A percentile compares a stretch with the other conserved stretches of the same genome.
Evolutionary conservation across 2,329 filamentous ascomycete genomes (phyloP).

Genomic region (Trichoderma breve): DNA sequence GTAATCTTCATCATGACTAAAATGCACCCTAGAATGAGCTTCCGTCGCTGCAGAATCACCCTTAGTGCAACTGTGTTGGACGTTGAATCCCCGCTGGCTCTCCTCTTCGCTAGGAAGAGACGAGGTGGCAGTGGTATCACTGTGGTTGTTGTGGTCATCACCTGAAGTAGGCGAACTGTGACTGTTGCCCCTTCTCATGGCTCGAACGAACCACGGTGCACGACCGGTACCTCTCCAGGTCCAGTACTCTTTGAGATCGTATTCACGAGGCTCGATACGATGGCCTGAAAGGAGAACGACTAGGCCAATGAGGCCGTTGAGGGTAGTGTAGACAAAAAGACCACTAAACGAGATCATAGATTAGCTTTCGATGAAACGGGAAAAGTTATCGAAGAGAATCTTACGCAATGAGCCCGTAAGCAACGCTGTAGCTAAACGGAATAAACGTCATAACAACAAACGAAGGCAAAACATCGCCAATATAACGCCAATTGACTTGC

Average conservation of each 20-base stretch:
- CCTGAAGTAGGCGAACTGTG: not conserved
- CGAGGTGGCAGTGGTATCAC: not conserved
- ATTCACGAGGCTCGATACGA: conserved; percentile 47
- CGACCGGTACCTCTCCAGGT: conserved; percentile 50
- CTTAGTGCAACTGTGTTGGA: conserved; percentile 25
- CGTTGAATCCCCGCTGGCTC: conserved; percentile 15
- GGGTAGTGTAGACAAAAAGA: conserved; percentile 52
- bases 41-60: conserved; percentile 17
- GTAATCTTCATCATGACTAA: conserved; percentile 24
- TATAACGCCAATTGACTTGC: conserved; percentile 73
- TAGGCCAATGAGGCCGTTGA: conserved; percentile 49
- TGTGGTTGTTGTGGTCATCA: not conserved
- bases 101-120: conserved; percentile 13
- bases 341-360: conserved; percentile 36
- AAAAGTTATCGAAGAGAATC: conserved; percentile 27
- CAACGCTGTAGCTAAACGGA: conserved; percentile 76
- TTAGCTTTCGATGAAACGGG: not conserved
- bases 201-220: conserved; percentile 48
- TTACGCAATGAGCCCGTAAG: conserved; percentile 72
- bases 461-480: conserved; percentile 72
- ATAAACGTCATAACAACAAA: conserved; percentile 74
- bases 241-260: conserved; percentile 57
- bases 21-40: conserved; percentile 23
- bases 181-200: conserved; percentile 27
- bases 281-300: conserved; percentile 45